phyloP scores from a whole-genome alignment of 108 stramenopile species.

The Cyclotella sp. region DNA sequence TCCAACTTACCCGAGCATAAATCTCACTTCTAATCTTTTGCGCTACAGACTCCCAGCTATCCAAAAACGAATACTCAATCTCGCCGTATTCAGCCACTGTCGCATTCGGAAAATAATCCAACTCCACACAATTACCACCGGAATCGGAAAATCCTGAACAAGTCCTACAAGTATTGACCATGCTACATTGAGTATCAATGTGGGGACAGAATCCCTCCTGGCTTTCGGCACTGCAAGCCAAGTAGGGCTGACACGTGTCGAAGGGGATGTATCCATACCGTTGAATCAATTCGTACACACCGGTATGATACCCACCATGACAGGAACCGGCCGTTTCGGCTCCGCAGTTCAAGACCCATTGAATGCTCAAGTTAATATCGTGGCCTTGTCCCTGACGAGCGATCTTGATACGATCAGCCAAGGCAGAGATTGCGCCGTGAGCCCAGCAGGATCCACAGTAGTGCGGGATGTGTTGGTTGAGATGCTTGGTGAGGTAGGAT shows the following conservation, averaged over 20 bases:
- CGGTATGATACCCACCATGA: constrained; percentile 75
- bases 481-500: constrained; percentile 76
- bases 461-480: constrained; percentile 95
- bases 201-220: constrained; percentile 80
- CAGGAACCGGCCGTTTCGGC: constrained; percentile 67
- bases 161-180: constrained; percentile 78
- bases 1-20: constrained; percentile 45
- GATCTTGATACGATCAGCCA: constrained; percentile 95
- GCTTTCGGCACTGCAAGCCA: constrained; percentile 83
- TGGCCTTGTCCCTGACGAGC: constrained; percentile 65
- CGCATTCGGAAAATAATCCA: constrained; percentile 86
- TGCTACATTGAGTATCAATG: constrained; percentile 79
- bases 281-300: constrained; percentile 78
- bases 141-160: constrained; percentile 83
- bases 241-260: constrained; percentile 79
- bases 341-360: constrained; percentile 90
- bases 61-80: constrained; percentile 28
- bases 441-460: constrained; percentile 56
- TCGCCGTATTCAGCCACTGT: constrained; percentile 92
- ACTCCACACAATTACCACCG: constrained; percentile 66
- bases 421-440: constrained; percentile 78
- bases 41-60: constrained; percentile 19
- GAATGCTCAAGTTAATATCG: constrained; percentile 76
- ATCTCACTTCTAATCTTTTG: constrained; percentile 77
- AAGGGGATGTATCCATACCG: constrained; percentile 49